Evolutionary conservation across 169 alveolate genomes (phyloP), one percentile per base, ranked within the genome.

Genomic region (Plasmodium ovale): DNA sequence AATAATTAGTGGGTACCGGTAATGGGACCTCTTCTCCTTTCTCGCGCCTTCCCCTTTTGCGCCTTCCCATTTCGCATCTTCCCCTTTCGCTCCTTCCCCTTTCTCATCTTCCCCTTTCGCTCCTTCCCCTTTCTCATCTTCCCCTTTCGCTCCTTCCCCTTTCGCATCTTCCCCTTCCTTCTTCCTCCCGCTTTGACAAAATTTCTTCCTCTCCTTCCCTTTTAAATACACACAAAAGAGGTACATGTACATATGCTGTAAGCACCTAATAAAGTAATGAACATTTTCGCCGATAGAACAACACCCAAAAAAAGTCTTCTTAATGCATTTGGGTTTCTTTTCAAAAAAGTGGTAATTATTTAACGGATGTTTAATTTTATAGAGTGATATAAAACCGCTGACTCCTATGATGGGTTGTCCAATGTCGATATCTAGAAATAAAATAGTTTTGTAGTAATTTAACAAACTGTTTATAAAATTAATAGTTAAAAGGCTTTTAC

Each of bases 401-500:
- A 62, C n/a, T 3, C 88, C 88, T 29, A 77, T 77, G 29, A 77
- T 77, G 12, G 88, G 88, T 16, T 77, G 88, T 2, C 88, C 88
- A 14, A 77, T 37, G 62, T 77, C 88, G 25, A 77, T 62, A 23
- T 77, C 88, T 62, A 77, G 29, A 23, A 77, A 67, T 42, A 60
- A 21, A 27, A 77, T 68, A 47, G 31, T 42, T 33, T 77, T 67
- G 25, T 62, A 37, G 31, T 62, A 77, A 62, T 77, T 77, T 35
- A 77, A 60, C 29, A 77, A 77, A 77, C 37, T 44, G 25, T 77
- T 77, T 44, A 59, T 53, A 49, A 77, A 77, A 35, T 62, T 77
- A 35, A 64, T 77, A 35, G 33, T 54, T 7, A 77, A 37, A 37
- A 60, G 54, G 44, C 88, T 77, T 53, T 77, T 77, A 0, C 88